These are phyloP conservation scores for Zygoascus tannicola DNA, from an alignment of 805 yeast species.

Conservation along the genomic window DNA sequence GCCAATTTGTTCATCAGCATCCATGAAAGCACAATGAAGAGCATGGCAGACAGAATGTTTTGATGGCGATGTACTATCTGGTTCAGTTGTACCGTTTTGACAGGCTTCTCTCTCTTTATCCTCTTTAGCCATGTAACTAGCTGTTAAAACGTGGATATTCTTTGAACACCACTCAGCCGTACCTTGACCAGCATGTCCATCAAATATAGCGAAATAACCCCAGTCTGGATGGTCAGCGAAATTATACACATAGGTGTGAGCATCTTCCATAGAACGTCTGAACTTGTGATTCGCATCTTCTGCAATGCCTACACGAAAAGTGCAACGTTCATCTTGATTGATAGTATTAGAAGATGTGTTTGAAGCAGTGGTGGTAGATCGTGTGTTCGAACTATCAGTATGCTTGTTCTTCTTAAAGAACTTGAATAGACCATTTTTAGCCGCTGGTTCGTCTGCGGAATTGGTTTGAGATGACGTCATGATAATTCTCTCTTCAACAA, in stretches of 20 bases:
- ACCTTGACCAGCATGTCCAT: constrained; percentile 93
- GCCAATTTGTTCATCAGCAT: constrained; percentile 63
- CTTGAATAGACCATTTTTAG: constrained; percentile 4
- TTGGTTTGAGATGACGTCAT: no score
- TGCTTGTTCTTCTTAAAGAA: constrained; percentile 12
- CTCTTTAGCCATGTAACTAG: constrained; percentile 31
- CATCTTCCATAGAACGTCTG: constrained; percentile 91
- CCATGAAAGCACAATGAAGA: constrained; percentile 57
- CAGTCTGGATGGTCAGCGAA: constrained; percentile 75
- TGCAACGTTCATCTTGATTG: constrained; percentile 7
- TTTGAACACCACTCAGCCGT: constrained; percentile 95
- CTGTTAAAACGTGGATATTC: constrained; percentile 58
- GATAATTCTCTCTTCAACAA: no score
- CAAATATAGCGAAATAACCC: constrained; percentile 93
- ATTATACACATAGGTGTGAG: constrained; percentile 85
- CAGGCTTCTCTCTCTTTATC: constrained; percentile 12
- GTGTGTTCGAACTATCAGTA: constrained; percentile 1
- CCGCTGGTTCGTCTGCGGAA: background rate
- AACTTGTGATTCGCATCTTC: constrained; percentile 76
- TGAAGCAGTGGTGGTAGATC: background rate
- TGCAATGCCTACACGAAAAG: constrained; percentile 79
- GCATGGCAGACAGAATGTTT: constrained; percentile 31
- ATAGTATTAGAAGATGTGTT: background rate
- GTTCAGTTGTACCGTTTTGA: background rate
- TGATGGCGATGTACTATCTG: background rate